These are phyloP conservation scores for Hericium alpestre DNA, from an alignment of 768 basidiomycete genomes.

Conservation along the genomic window DNA sequence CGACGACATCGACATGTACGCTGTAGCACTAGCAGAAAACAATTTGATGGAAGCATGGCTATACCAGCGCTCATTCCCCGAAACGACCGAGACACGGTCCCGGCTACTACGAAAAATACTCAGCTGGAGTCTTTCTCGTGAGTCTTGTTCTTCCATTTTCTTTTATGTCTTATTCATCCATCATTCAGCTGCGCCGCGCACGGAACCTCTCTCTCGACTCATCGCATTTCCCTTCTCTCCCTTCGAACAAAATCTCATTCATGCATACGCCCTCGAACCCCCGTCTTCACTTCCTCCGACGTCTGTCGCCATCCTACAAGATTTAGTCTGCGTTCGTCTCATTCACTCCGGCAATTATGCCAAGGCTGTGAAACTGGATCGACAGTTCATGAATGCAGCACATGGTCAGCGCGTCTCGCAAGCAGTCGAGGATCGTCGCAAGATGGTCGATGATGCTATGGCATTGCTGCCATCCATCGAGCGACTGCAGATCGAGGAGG, in stretches of 20 bases:
- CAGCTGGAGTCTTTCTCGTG: constrained; percentile 62
- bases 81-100: constrained; percentile 40
- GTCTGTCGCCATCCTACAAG: constrained; percentile 53
- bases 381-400: constrained; percentile 32
- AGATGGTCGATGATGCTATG: constrained; percentile 64
- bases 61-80: constrained; percentile 61
- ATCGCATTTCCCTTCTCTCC: constrained; percentile 54
- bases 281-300: constrained; percentile 35
- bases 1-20: constrained; percentile 60
- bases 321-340: constrained; percentile 70
- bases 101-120: constrained; percentile 49
- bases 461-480: constrained; percentile 52
- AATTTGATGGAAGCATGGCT: constrained; percentile 67
- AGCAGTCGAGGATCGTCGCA: constrained; percentile 42
- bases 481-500: constrained; percentile 49
- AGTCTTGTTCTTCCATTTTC: constrained; percentile 21
- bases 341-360: constrained; percentile 61
- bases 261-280: constrained; percentile 47
- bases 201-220: constrained; percentile 47
- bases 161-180: neutral
- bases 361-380: constrained; percentile 70
- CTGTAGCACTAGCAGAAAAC: constrained; percentile 53
- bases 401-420: constrained; percentile 28
- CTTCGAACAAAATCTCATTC: constrained; percentile 52
- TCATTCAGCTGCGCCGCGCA: constrained; percentile 21